phyloP scores from a whole-genome alignment of 495 filamentous ascomycete species.

The Hypoxylon crocopeplum region DNA sequence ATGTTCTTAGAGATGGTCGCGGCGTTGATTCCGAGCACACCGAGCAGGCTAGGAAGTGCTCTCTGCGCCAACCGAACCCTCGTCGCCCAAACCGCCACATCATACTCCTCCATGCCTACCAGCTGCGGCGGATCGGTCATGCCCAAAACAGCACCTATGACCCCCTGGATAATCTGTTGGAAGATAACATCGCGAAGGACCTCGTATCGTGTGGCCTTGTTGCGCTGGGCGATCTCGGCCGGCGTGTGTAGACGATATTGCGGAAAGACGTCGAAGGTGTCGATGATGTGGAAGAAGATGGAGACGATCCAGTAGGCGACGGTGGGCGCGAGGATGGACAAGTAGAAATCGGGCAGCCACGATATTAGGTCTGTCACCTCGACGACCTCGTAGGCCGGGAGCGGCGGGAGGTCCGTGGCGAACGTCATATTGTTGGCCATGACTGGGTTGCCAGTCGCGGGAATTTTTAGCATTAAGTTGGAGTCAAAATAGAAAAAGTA shows the following conservation, averaged over 20 bases:
- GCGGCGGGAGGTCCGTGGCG: conserved; percentile 69
- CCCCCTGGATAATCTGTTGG: conserved; percentile 87
- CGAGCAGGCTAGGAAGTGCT: conserved; percentile 65
- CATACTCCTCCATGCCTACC: conserved; percentile 78
- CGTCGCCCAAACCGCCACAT: conserved; percentile 82
- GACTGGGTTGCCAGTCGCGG: conserved; percentile 20
- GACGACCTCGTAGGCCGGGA: conserved; percentile 73
- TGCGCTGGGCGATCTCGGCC: conserved; percentile 82
- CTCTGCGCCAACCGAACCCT: conserved; percentile 74
- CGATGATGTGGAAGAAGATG: conserved; percentile 85
- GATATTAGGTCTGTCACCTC: conserved; percentile 74
- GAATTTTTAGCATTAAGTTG: conserved; percentile 3
- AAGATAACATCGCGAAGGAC: conserved; percentile 86
- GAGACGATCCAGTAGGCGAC: conserved; percentile 88
- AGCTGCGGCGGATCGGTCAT: conserved; percentile 69
- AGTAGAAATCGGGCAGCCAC: conserved; percentile 78
- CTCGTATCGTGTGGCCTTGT: conserved; percentile 81
- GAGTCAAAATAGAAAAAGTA: conserved; percentile 14
- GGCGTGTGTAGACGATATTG: conserved; percentile 93
- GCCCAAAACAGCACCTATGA: conserved; percentile 65
- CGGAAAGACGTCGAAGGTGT: conserved; percentile 80
- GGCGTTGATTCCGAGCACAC: conserved; percentile 64
- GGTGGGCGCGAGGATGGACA: conserved; percentile 77
- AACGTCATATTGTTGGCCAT: conserved; percentile 43
- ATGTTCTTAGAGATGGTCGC: conserved; percentile 61